Evolutionary conservation across 2,329 filamentous ascomycete genomes (phyloP), one percentile per base, ranked within the genome.

Genomic region (Coniochaeta ligniaria): DNA sequence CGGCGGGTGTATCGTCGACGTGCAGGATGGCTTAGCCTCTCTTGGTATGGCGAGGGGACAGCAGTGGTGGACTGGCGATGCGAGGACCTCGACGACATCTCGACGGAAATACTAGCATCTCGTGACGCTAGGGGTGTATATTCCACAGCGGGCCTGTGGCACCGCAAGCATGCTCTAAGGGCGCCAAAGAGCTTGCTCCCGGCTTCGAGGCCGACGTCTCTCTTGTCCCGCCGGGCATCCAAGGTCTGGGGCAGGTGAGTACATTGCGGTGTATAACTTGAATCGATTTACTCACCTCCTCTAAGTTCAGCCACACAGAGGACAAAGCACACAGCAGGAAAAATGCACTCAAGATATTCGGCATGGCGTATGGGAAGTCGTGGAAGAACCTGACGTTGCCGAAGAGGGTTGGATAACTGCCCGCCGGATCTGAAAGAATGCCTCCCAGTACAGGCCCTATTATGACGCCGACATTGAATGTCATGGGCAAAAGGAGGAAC

Each of bases 401-500:
- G 61, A 85, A 84, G 0, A 78, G 59, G 1, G 64, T 63, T 0
- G 78, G 78, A 57, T 77, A 78, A 60, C 73, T 75, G 20, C 68
- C 70, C 1, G 75, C 75, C 3, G 76, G 79, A 54, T 81, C 77
- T 3, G 78, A 78, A 11, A 81, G 71, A 11, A 79, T 14, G 5
- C 79, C 78, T 31, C 78, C 72, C 2, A 85, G 66, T 11, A 84
- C 74, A 0, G 83, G 83, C 0, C 83, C 82, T n/a, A 84, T 74
- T 50, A 85, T 84, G 57, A 84, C 78, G 14, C 84, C 84, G 22
- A 86, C 79, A 65, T 92, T 92, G 72, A 89, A 91, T 24, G 86
- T 90, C 86, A 92, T 91, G 2, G 77, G 77, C 33, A 79, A 63
- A n/a, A 78, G 65, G 16, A 78, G 61, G 54, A 79, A 79, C 0